phyloP scores from a whole-genome alignment of 768 basidiomycete genomes.

The Calocybe indica region DNA sequence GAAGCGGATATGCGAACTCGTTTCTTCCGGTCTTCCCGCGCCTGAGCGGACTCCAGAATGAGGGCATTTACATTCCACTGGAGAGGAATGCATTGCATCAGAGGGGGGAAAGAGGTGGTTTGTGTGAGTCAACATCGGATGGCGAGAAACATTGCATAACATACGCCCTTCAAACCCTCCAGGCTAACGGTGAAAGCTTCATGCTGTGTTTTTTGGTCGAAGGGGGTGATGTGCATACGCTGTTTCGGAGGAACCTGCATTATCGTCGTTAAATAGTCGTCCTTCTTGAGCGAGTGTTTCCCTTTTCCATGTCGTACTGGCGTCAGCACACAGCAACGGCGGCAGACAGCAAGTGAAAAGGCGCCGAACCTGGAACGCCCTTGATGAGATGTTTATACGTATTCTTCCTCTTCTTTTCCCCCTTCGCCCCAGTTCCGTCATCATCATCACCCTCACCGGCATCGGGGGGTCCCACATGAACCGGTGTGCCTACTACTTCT shows the following conservation, averaged over 20 bases:
- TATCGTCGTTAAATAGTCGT: conserved; percentile 60
- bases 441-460: conserved; percentile 44
- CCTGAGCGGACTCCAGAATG: conserved; percentile 65
- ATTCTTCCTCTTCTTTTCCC: conserved; percentile 72
- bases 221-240: conserved; percentile 51
- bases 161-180: conserved; percentile 69
- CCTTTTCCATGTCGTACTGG: conserved; percentile 38
- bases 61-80: conserved; percentile 67
- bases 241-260: conserved; percentile 72
- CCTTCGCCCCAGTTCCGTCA: conserved; percentile 47
- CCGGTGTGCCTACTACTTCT: conserved; percentile 29
- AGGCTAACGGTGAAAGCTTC: conserved; percentile 71
- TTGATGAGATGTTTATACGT: conserved; percentile 74
- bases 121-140: conserved; percentile 3
- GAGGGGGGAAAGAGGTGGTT: background rate
- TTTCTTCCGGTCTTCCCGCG: conserved; percentile 71
- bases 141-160: conserved; percentile 19
- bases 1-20: conserved; percentile 42
- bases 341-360: conserved; percentile 1
- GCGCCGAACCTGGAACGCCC: conserved; percentile 58
- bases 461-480: conserved; percentile 27
- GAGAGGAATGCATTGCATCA: background rate
- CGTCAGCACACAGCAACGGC: conserved; percentile 7
- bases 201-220: conserved; percentile 61
- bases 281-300: conserved; percentile 78